Percentiles rank a stretch among this genome's conserved stretches.
phyloP scores from a whole-genome alignment of 2,329 filamentous ascomycete genomes.

The Xylaria sp. region DNA sequence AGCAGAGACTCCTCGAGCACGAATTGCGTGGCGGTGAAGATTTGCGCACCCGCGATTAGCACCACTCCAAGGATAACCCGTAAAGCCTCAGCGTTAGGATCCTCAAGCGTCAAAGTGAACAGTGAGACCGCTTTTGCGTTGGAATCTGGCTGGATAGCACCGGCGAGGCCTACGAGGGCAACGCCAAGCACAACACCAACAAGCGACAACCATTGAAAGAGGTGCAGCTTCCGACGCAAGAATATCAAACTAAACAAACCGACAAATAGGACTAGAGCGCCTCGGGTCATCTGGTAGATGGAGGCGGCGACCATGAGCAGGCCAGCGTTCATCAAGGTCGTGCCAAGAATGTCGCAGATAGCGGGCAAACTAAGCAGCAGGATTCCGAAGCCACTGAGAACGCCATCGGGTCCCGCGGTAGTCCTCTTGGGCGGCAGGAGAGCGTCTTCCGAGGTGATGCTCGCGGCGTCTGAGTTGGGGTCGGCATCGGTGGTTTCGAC shows the following conservation, averaged over 20 bases:
- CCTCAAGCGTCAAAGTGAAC: constrained; percentile 39
- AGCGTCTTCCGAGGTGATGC: constrained; percentile 49
- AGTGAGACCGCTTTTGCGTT: constrained; percentile 51
- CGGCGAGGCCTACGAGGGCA: constrained; percentile 86
- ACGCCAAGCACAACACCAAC: constrained; percentile 88
- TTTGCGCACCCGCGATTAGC: constrained; percentile 90
- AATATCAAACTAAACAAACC: constrained; percentile 95
- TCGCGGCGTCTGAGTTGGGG: constrained; percentile 53
- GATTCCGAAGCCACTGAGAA: constrained; percentile 73
- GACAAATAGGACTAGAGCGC: constrained; percentile 92
- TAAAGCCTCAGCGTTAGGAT: constrained; percentile 56
- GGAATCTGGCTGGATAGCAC: constrained; percentile 76
- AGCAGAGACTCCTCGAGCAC: constrained; percentile 95
- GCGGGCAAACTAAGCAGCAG: constrained; percentile 82
- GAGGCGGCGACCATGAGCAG: constrained; percentile 91
- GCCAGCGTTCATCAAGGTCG: constrained; percentile 96
- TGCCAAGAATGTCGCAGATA: constrained; percentile 91
- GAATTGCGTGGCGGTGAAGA: constrained; percentile 96
- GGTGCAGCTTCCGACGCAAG: constrained; percentile 74
- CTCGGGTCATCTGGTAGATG: constrained; percentile 98
- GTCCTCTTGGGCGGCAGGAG: constrained; percentile 38
- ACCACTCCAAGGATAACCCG: constrained; percentile 81
- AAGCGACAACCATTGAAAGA: constrained; percentile 94
- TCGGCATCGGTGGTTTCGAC: constrained; percentile 59
- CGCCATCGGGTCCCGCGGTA: constrained; percentile 51